Evolutionary conservation across 352 stramenopile genomes (phyloP).

Genomic region (Aphanomyces euteiches): DNA sequence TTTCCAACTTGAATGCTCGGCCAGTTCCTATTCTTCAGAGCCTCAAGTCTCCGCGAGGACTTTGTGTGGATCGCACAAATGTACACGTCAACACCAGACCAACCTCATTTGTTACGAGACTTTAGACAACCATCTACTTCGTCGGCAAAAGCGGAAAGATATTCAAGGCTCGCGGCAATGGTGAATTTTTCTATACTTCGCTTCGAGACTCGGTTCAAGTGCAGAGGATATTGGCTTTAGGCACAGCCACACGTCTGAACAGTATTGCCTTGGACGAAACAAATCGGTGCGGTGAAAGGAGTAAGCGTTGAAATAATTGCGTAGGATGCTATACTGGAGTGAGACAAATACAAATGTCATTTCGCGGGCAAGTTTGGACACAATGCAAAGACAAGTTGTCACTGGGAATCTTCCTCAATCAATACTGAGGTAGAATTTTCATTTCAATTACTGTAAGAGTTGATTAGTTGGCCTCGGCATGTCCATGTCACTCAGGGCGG

Average conservation of each 20-base stretch:
- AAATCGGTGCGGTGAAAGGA: not conserved
- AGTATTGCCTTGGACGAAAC: conserved; percentile 5
- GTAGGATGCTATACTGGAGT: conserved; percentile 27
- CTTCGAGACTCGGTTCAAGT: not conserved
- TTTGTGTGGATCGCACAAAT: conserved; percentile 12
- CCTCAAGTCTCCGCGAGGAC: conserved; percentile 15
- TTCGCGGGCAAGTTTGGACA: not conserved
- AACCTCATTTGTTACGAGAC: not conserved
- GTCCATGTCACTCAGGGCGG: conserved; percentile 2
- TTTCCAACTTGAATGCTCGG: not conserved
- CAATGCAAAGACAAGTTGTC: conserved; percentile 12
- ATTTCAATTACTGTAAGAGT: conserved; percentile 6
- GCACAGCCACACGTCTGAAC: conserved; percentile 13
- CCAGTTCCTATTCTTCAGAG: not conserved
- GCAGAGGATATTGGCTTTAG: conserved; percentile 1
- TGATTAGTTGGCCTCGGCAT: conserved; percentile 27
- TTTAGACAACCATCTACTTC: conserved; percentile 23
- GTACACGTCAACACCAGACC: not conserved
- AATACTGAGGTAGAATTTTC: not conserved
- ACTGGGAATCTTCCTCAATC: not conserved
- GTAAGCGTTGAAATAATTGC: not conserved
- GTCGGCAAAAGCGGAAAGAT: conserved; percentile 24
- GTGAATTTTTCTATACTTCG: not conserved
- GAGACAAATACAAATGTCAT: conserved; percentile 25
- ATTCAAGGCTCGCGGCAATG: not conserved